Evolutionary conservation across 257 asterid genomes (phyloP), one percentile per base, ranked within the genome.

Genomic region (Cruciata laevipes): DNA sequence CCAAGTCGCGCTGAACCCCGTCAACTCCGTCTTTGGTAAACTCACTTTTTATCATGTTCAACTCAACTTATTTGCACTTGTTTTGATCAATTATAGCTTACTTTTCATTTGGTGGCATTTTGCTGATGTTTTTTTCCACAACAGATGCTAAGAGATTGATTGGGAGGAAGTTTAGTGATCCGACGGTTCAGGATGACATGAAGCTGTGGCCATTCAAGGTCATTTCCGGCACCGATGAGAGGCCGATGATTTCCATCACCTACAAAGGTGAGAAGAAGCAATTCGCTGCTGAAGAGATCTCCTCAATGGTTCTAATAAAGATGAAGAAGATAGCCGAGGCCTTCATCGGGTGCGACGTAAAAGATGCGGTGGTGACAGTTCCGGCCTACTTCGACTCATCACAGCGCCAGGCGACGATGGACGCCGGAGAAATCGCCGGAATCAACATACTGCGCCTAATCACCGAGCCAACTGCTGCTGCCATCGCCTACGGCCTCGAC

Each of bases 341-440:
- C 24, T 61, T 14, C 47, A 61, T 61, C 16, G 66, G 66, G 14
- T 16, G 27, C 3, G 25, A 32, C 7, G 66, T 61, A 16, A 61
- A 61, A 3, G 47, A 61, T 31, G 66, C 66, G 2, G 66, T 61
- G 0, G 66, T 61, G 47, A 61, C 66, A 4, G 66, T 61, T 10
- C 66, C 66, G 0, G 66, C 66, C 44, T 61, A 61, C 21, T 61
- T 61, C 25, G 47, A 32, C 21, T 10, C 37, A 17, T 61, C 66
- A 17, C 66, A 61, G 66, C 66, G 66, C 21, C 66, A 61, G 66
- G 24, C 66, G 1, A 61, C 66, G 1, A 61, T 61, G 21, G 66
- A 61, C 9, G 66, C 66, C 14, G 66, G 66, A 61, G 66, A 31
- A 32, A 61, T 61, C 11, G 66, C 66, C 17, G 66, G 66, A 47